Base-by-base conservation (phyloP, 2,329 filamentous ascomycete genomes). In the Madurella mycetomatis region DNA sequence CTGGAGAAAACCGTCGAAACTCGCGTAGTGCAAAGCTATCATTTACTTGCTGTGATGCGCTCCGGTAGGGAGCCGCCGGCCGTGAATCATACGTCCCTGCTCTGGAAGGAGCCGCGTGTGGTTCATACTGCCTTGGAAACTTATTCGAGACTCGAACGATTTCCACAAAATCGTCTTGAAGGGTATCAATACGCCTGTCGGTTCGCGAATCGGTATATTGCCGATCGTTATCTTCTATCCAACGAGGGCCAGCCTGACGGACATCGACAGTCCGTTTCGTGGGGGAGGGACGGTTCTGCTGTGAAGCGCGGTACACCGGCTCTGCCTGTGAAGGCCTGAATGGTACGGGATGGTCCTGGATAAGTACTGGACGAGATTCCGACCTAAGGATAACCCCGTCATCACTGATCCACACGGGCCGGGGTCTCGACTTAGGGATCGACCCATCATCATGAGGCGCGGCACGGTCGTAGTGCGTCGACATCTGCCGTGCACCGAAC, bases 61-160 rank as follows among this genome's bases (percentile, higher is more conserved):
- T 41, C 19, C 16, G 47, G 16, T 18, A 41, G 40, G 16, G n/a
- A 15, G 31, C 37, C 3, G 45, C n/a, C 5, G 55, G 39, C 4
- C 43, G 58, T 17, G 47, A 12, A 12, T 51, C 49, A 42, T 59
- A 54, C 8, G 45, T 31, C 39, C 19, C 42, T 5, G 32, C 19
- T 41, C 48, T 49, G 16, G 34, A 15, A 9, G 49, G 42, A 25
- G 45, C n/a, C 2, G 54, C 54, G 4, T 42, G 55, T 9, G 58
- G 53, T 41, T 58, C 61, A 46, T 65, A 49, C 25, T 54, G 62
- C 32, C 55, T 58, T 4, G 63, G 63, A 39, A 65, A 65, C 41
- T 59, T 62, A 49, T 63, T 60, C 9, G 58, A 54, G 9, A 65
- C 61, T 37, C 60, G 56, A 16, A 64, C 58, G 39, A 64, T 59